Evolutionary conservation across 1,139 yeast species (phyloP).

Genomic region (Entelexis sorbosivorans): DNA sequence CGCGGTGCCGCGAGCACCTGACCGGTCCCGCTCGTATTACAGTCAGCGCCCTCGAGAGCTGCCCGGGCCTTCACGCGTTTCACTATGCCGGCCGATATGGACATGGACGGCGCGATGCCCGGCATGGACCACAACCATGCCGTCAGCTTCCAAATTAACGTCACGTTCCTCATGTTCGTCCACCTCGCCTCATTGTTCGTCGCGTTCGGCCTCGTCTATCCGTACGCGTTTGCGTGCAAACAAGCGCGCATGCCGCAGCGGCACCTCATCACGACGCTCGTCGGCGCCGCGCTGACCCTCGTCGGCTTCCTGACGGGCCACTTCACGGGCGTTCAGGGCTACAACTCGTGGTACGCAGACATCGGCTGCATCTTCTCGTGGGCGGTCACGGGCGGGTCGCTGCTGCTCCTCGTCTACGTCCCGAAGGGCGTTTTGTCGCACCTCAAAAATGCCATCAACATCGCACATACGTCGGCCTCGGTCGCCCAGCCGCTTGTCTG

Average conservation of each 20-base stretch:
- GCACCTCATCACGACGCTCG: conserved; percentile 34
- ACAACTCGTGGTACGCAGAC: conserved; percentile 25
- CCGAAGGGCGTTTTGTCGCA: conserved; percentile 30
- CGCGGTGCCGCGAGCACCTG: neutral
- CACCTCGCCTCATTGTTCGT: conserved; percentile 32
- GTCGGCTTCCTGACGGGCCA: conserved; percentile 35
- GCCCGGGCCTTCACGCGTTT: neutral
- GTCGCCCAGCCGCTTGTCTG: conserved; percentile 36
- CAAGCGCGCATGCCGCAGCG: conserved; percentile 32
- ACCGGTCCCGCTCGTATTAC: neutral
- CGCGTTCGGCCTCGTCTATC: conserved; percentile 35
- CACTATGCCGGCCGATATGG: conserved; percentile 14
- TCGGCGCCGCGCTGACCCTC: conserved; percentile 30
- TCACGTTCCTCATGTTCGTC: conserved; percentile 27
- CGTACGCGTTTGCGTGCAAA: conserved; percentile 35
- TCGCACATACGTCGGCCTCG: conserved; percentile 32
- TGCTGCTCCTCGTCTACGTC: conserved; percentile 23
- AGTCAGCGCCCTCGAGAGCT: neutral
- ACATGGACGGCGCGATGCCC: conserved; percentile 14
- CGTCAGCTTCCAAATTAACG: conserved; percentile 18
- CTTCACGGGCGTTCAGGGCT: conserved; percentile 21
- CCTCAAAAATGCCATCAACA: conserved; percentile 27
- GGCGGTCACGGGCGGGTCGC: conserved; percentile 21
- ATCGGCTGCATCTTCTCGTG: conserved; percentile 22
- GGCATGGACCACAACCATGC: conserved; percentile 17